phyloP scores from a whole-genome alignment of 192 early-diverging fungal genomes.

The Chytriomyces sp. region DNA sequence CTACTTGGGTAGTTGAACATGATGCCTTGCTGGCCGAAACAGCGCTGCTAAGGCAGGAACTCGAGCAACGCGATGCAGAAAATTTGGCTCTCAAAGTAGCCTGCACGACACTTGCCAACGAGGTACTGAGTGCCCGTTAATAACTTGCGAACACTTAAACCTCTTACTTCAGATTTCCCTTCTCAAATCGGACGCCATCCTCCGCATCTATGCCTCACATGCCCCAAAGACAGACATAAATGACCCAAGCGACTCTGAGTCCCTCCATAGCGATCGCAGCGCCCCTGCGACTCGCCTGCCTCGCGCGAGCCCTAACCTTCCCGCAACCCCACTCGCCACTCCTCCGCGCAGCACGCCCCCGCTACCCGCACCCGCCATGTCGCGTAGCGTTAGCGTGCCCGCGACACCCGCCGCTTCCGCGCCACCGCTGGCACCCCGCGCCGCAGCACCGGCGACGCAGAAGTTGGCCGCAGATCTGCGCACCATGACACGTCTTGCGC shows the following conservation, averaged over 20 bases:
- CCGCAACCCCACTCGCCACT: not conserved
- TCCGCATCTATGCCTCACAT: not conserved
- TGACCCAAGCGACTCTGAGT: slow-evolving; percentile 19
- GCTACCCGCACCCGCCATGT: not conserved
- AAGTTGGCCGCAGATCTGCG: slow-evolving; percentile 2
- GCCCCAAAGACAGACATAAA: not conserved
- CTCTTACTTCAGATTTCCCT: not conserved
- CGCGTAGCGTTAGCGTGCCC: not conserved
- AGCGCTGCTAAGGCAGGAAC: not conserved
- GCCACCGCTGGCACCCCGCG: not conserved
- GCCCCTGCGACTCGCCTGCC: too few relatives aligned
- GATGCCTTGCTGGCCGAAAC: slow-evolving; percentile 15
- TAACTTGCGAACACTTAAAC: not conserved
- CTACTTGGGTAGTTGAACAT: not conserved
- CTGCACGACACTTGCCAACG: slow-evolving; percentile 12
- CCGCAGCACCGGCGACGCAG: not conserved
- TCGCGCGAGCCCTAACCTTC: not conserved
- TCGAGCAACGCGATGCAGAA: not conserved
- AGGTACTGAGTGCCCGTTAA: slow-evolving; percentile 5
- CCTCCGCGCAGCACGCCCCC: not conserved
- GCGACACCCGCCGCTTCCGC: not conserved
- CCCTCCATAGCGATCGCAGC: too few relatives aligned
- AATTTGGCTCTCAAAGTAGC: not conserved
- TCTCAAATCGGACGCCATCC: not conserved
- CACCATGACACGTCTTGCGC: slow-evolving; percentile 15